Evolutionary conservation across 2,329 filamentous ascomycete species (phyloP), one percentile per base, ranked within the genome.

Genomic region (Parastagonospora avenae): DNA sequence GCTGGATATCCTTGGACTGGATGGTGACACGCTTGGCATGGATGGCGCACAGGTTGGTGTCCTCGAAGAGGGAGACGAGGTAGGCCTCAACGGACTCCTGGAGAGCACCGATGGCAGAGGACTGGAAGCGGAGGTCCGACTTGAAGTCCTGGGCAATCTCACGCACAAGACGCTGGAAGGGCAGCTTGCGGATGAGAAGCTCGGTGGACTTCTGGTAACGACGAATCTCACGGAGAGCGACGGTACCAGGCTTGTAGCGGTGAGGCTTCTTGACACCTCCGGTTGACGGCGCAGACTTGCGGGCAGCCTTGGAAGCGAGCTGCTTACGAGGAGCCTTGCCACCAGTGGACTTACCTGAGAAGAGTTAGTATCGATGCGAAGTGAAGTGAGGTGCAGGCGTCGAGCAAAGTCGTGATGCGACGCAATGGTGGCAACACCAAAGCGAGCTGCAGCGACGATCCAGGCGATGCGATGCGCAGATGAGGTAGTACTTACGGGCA

Each of bases 1-100:
- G 83, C 77, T 97, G 93, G 66, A 99, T 96, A 76, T 97, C 94
- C 79, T 96, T 96, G 76, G 94, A 92, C 90, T 96, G 78, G 80
- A 97, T 97, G 73, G 93, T 97, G 74, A 97, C 94, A 82, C 94
- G 92, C 87, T 97, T 97, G 80, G 94, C 93, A 81, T 97, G 94
- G 79, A 97, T 96, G 74, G 94, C 93, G 81, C 93, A 97, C 44
- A 96, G 82, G 83, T 97, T 97, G 81, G 93, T 96, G 77, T 97
- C 93, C 80, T 97, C 92, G 70, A 97, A 97, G 63, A 97, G 88
- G 37, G 92, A 96, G 79, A 97, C 92, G 72, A 99, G 89, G 82
- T 97, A 97, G 2, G 94, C 96, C 84, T 99, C 94, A 63, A 96
- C 92, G 49, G 94, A 96, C 84, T 99, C 94, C 82, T 99, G 93